These are phyloP conservation scores for Fusarium phyllophilum DNA, from an alignment of 2,329 filamentous ascomycete species.

Conservation along the genomic window DNA sequence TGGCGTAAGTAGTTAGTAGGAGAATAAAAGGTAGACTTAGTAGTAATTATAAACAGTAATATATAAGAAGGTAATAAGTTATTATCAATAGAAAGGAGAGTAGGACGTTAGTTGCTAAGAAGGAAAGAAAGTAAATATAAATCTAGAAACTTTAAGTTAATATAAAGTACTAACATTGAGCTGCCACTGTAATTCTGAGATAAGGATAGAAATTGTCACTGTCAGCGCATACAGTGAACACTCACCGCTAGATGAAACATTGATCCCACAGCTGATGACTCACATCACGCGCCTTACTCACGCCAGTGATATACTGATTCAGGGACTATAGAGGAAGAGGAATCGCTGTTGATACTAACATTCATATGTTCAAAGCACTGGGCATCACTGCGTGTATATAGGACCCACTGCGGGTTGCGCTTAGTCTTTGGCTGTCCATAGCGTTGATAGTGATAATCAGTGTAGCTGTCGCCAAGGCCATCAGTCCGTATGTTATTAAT, in stretches of 20 bases:
- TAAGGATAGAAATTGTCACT: neutral
- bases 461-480: neutral
- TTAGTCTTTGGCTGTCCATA: neutral
- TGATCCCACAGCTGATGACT: too few species aligned
- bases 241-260: neutral
- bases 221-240: neutral
- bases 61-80: neutral
- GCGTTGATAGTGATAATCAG: neutral
- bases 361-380: neutral
- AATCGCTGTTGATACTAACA: neutral
- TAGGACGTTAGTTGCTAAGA: neutral
- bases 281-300: too few species aligned
- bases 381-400: neutral
- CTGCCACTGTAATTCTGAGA: neutral
- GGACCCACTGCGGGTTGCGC: rapidly evolving
- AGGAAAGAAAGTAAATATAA: neutral
- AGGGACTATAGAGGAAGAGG: neutral
- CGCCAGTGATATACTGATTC: neutral
- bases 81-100: rapidly evolving
- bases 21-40: neutral
- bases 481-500: neutral
- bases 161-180: neutral
- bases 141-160: neutral
- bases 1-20: neutral
- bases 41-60: neutral